Base-by-base conservation (phyloP, 139 green algal genomes). In the Chlorella vulgaris region DNA sequence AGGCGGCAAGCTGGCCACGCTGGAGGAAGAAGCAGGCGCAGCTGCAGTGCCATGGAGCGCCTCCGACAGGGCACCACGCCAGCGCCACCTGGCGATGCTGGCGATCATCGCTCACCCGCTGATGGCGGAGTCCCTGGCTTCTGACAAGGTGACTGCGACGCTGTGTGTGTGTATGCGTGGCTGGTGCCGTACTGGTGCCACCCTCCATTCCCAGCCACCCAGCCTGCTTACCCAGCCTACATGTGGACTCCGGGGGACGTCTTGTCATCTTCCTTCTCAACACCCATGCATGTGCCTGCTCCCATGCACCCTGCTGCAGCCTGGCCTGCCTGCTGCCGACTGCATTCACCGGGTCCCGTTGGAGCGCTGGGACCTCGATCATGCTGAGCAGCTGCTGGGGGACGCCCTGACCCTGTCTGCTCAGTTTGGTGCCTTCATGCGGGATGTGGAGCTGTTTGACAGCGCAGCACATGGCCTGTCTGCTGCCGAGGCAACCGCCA, bases 401-500 rank as follows among this genome's bases (percentile, higher is more conserved):
- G 83, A 88, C 36, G 40, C 39, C 31, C n/a, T 65, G 28, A 80
- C 69, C 15, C 70, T 88, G 36, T 79, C 83, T 29, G 74, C 69
- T 1, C 84, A 86, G 73, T 91, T 90, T 84, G 85, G 85, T 7
- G 85, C 82, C 36, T 91, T 88, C 58, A 85, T 91, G 78, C 36
- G 68, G 2, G 81, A 43, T 13, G 78, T 92, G 2, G 90, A 90
- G 19, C 29, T 71, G 29, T 96, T 94, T 86, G 92, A 96, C 68
- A 29, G 79, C 8, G 10, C 39, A 13, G 68, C 79, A 24, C 91
- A 92, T 70, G 86, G 86, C 26, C 65, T 96, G 19, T 85, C 89
- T 7, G 69, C 74, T 4, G 63, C 87, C 3, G 91, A 96, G 79
- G 91, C 80, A 0, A 35, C 74, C 0, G 71, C 89, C 35, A 91